Percentiles rank a stretch among this genome's conserved stretches.
These are phyloP conservation scores for Fusarium transvaalense DNA, from an alignment of 2,329 filamentous ascomycete genomes.

Conservation along the genomic window DNA sequence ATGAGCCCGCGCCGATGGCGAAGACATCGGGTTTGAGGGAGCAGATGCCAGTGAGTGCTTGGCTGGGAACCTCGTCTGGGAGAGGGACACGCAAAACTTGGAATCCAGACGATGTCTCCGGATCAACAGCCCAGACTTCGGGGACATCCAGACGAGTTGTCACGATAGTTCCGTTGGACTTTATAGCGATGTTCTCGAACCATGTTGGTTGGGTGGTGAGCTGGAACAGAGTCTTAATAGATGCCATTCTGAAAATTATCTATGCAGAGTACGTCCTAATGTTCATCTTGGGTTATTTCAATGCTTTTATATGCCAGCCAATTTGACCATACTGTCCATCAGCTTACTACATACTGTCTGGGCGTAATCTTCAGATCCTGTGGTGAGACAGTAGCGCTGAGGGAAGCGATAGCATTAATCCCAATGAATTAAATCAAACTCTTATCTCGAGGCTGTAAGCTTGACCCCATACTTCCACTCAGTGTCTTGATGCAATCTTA, in stretches of 20 bases:
- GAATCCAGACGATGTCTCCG: constrained; percentile 24
- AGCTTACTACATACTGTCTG: background rate
- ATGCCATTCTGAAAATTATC: constrained; percentile 4
- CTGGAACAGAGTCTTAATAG: constrained; percentile 33
- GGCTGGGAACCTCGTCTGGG: constrained; percentile 6
- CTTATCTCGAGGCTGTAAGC: background rate
- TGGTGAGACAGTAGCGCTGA: background rate
- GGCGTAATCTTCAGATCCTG: background rate
- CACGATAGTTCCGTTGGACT: constrained; percentile 28
- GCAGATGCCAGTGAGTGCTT: constrained; percentile 39
- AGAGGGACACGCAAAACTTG: constrained; percentile 21
- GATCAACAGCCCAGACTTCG: constrained; percentile 39
- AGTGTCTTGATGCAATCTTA: background rate
- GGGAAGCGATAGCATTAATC: background rate
- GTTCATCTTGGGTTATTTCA: background rate
- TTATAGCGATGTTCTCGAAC: constrained; percentile 59
- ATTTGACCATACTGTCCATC: background rate
- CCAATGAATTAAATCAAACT: background rate
- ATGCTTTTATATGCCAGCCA: background rate
- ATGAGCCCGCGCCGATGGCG: constrained; percentile 31
- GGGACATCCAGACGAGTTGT: constrained; percentile 40
- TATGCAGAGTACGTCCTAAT: background rate
- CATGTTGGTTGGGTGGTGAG: constrained; percentile 38
- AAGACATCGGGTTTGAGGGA: constrained; percentile 36
- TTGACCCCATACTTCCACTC: background rate